These are phyloP conservation scores for Violaceomyces palustris DNA, from an alignment of 1,284 basidiomycete genomes.

Conservation along the genomic window DNA sequence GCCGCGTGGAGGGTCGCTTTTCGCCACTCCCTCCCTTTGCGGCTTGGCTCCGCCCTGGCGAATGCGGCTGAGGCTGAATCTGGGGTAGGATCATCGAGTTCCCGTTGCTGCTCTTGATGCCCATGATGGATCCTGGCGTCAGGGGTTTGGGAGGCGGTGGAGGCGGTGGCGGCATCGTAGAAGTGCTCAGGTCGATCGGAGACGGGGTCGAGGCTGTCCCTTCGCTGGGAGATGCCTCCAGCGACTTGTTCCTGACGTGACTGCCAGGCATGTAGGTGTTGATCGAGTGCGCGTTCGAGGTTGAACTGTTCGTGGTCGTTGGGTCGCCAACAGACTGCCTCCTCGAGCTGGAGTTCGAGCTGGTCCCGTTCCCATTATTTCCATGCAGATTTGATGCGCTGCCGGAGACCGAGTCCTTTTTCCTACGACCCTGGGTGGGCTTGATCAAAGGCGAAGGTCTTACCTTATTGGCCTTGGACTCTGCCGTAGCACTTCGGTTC, in stretches of 20 bases:
- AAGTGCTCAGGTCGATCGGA: slow-evolving; percentile 39
- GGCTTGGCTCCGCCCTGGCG: no score
- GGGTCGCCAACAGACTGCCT: slow-evolving; percentile 12
- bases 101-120: slow-evolving; percentile 16
- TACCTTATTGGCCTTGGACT: slow-evolving; percentile 38
- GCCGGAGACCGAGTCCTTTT: slow-evolving; percentile 13
- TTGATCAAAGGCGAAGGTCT: slow-evolving; percentile 50
- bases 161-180: slow-evolving; percentile 30
- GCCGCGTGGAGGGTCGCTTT: no score
- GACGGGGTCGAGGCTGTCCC: slow-evolving; percentile 40
- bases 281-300: slow-evolving; percentile 7
- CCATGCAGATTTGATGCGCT: slow-evolving; percentile 11
- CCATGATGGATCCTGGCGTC: slow-evolving; percentile 49
- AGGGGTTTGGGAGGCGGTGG: slow-evolving; percentile 30
- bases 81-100: no score
- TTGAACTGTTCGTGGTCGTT: slow-evolving; percentile 2
- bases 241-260: slow-evolving; percentile 14
- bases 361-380: slow-evolving; percentile 3
- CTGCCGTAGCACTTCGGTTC: slow-evolving; percentile 40
- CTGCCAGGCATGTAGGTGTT: no score
- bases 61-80: no score
- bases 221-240: slow-evolving; percentile 39
- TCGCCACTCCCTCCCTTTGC: no score
- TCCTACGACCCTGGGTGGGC: slow-evolving; percentile 31
- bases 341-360: slow-evolving; percentile 10